Percentiles rank a stretch among this genome's conserved stretches.
phyloP scores from a whole-genome alignment of 768 basidiomycete genomes.

The Nidularia sp. region DNA sequence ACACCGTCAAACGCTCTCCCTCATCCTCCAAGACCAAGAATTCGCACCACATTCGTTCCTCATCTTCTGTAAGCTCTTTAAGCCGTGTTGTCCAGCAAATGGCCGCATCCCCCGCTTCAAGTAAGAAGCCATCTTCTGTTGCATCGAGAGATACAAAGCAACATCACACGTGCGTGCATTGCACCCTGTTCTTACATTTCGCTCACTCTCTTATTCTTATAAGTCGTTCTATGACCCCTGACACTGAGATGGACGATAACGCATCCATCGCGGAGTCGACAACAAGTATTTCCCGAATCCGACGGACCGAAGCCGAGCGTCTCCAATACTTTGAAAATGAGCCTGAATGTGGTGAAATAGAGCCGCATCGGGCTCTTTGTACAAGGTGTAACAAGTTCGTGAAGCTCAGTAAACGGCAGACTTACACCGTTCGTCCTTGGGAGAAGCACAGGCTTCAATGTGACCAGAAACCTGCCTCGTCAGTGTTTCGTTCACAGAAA shows the following conservation, averaged over 20 bases:
- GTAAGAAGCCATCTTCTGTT: constrained; percentile 15
- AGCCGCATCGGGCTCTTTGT: constrained; percentile 57
- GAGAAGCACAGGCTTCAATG: constrained; percentile 53
- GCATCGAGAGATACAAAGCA: too few relatives aligned
- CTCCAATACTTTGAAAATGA: constrained; percentile 63
- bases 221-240: constrained; percentile 23
- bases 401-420: constrained; percentile 48
- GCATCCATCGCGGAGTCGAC: constrained; percentile 53
- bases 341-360: constrained; percentile 50
- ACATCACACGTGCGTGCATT: too few relatives aligned
- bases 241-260: constrained; percentile 42
- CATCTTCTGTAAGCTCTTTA: constrained; percentile 24
- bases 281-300: constrained; percentile 33
- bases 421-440: constrained; percentile 61
- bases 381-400: constrained; percentile 54
- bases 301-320: constrained; percentile 60
- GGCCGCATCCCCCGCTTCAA: constrained; percentile 9
- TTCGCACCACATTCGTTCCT: constrained; percentile 13
- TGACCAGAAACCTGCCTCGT: constrained; percentile 30
- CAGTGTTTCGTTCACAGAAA: too few relatives aligned
- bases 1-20: neutral
- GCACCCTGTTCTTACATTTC: too few relatives aligned
- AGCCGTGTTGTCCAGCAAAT: constrained; percentile 18
- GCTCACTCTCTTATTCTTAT: neutral
- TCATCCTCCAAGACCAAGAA: constrained; percentile 17